phyloP scores from a whole-genome alignment of 805 yeast genomes.

The Wickerhamiella allomyrinae region DNA sequence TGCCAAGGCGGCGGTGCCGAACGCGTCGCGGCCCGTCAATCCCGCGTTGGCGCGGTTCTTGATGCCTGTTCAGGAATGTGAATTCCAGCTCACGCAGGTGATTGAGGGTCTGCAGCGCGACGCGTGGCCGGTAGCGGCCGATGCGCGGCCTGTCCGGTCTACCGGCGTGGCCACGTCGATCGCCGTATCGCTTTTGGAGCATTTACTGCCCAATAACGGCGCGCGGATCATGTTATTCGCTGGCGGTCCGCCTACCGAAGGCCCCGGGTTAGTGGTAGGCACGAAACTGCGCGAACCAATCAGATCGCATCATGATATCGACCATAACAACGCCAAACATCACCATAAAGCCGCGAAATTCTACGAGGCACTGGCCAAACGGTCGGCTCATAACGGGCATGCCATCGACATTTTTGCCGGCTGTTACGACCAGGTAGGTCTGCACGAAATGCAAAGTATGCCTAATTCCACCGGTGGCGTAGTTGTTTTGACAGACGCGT shows the following conservation, averaged over 20 bases:
- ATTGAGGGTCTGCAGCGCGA: slow-evolving; percentile 66
- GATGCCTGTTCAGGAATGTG: slow-evolving; percentile 61
- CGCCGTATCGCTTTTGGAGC: slow-evolving; percentile 69
- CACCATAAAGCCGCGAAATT: slow-evolving; percentile 73
- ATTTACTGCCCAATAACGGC: slow-evolving; percentile 71
- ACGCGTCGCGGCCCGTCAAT: slow-evolving; percentile 20
- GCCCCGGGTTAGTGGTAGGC: slow-evolving; percentile 90
- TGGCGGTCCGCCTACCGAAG: slow-evolving; percentile 89
- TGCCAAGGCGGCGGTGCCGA: slow-evolving; percentile 21
- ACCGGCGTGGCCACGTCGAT: slow-evolving; percentile 87
- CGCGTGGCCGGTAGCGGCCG: slow-evolving; percentile 77
- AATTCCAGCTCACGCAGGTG: slow-evolving; percentile 65
- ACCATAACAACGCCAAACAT: slow-evolving; percentile 77
- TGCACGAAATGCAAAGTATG: slow-evolving; percentile 81
- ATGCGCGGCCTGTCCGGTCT: slow-evolving; percentile 71
- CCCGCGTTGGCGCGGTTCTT: slow-evolving; percentile 49
- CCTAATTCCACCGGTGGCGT: slow-evolving; percentile 85
- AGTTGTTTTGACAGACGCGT: slow-evolving; percentile 75
- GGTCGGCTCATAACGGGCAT: slow-evolving; percentile 59
- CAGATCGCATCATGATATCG: slow-evolving; percentile 94
- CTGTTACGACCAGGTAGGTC: slow-evolving; percentile 90
- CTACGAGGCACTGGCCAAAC: slow-evolving; percentile 59
- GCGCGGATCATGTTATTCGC: slow-evolving; percentile 82
- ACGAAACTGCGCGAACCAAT: slow-evolving; percentile 88
- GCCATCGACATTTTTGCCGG: slow-evolving; percentile 87